phyloP scores from a whole-genome alignment of 306 rosid species.

The Citrullus mucosospermus region DNA sequence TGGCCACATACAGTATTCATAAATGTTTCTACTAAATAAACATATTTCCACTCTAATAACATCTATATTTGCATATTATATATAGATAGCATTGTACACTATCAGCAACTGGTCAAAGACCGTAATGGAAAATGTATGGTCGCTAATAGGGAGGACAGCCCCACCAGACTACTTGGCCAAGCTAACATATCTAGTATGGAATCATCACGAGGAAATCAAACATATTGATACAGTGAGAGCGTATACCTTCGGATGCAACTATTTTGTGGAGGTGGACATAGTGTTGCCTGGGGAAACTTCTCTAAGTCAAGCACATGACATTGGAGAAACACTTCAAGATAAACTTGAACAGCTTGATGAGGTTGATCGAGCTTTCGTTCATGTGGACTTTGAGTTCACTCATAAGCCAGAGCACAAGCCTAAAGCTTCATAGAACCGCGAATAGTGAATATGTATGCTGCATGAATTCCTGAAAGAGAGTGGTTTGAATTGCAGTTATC shows the following conservation, averaged over 20 bases:
- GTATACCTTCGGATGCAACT: slow-evolving; percentile 61
- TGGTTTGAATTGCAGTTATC: neutral
- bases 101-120: slow-evolving; percentile 78
- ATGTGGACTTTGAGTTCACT: slow-evolving; percentile 66
- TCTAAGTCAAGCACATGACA: slow-evolving; percentile 60
- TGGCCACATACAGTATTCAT: neutral
- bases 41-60: neutral
- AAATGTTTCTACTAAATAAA: neutral
- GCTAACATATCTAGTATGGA: slow-evolving; percentile 74
- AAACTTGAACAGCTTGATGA: slow-evolving; percentile 72
- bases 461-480: neutral
- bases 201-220: slow-evolving; percentile 59
- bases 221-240: slow-evolving; percentile 74
- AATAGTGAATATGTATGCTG: neutral
- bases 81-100: slow-evolving; percentile 80
- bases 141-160: slow-evolving; percentile 66
- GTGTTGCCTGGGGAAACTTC: slow-evolving; percentile 54
- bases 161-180: slow-evolving; percentile 81
- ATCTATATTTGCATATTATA: neutral
- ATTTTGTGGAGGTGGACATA: slow-evolving; percentile 81
- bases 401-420: slow-evolving; percentile 70
- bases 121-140: slow-evolving; percentile 80
- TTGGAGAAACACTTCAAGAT: slow-evolving; percentile 80
- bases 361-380: slow-evolving; percentile 88
- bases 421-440: slow-evolving; percentile 1